Base-by-base conservation (phyloP, 306 rosid species). In the Psophocarpus tetragonolobus region DNA sequence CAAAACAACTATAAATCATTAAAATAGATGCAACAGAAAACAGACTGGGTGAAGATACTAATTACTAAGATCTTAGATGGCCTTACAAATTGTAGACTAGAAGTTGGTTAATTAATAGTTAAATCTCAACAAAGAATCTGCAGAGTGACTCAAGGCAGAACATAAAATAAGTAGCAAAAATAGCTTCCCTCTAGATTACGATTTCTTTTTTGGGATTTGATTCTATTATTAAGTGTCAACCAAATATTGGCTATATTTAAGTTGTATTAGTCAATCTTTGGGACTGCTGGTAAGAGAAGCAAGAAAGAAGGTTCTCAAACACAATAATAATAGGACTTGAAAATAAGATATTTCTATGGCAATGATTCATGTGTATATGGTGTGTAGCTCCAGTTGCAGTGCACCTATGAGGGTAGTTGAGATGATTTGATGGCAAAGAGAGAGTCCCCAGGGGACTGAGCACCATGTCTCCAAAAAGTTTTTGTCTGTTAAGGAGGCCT, bases 1-100 rank as follows among this genome's bases (percentile, higher is more conserved):
- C 75, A 71, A 78, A 73, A 71, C 12, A 44, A 53, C 26, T 62
- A 58, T 9, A 17, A 44, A 66, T 41, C 58, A 44, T 51, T 41
- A 61, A 73, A 61, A 73, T 48, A 71, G 29, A 66, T 58, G 71
- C 80, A 79, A 58, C 86, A 79, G 66, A 85, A 80, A 70, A 85
- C 57, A 74, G 79, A 78, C 60, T 77, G 73, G 72, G 24, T 76
- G 24, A 27, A 56, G 68, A 42, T 70, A 20, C 75, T 84, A 54
- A 57, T 62, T 54, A 21, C 76, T 80, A 27, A 30, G 75, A 65
- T 66, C 80, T 39, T 26, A 61, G 35, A 35, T 65, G 76, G 27
- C 58, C 63, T 66, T 36, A 21, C 4, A 0, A 61, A 8, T 32
- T 38, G 44, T 24, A 77, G 65, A 51, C n/a, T 30, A 23, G 7